Evolutionary conservation across 352 stramenopile species (phyloP), one percentile per base, ranked within the genome.

Genomic region (Pythium rishiriense): DNA sequence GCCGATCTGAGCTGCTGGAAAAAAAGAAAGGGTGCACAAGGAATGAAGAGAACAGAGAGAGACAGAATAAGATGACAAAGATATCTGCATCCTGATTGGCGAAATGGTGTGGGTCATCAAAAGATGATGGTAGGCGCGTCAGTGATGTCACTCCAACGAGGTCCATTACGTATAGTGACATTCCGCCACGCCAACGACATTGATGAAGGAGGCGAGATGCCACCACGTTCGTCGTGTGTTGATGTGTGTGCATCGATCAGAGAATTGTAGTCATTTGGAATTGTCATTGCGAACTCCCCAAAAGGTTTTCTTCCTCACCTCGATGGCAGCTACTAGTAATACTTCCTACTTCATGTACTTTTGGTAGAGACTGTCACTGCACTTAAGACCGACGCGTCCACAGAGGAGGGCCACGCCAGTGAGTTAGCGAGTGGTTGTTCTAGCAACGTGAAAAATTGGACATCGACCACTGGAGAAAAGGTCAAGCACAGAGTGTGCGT

Each of bases 261-360:
- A 92, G 83, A 92, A 92, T 92, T 92, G 83, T 92, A 92, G 83
- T 92, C 83, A 70, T 84, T 91, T 79, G 78, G 81, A 62, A 74
- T 52, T 31, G 62, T 92, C 83, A 78, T 89, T 60, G 75, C 83
- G 64, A 79, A 81, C 80, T 90, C 81, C 72, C 88, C 77, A 81
- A 58, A 85, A 79, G 51, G 72, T 77, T 72, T 83, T 83, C 62
- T 87, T 89, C 83, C 72, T 90, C 83, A 92, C 71, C 72, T 90
- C 83, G 78, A 88, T 79, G 29, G 54, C 39, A 35, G 5, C 14
- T 19, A 17, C 17, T 58, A 14, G 26, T 11, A 39, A 51, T 37
- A 24, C 43, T 70, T 37, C 17, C 19, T 48, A 39, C 56, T 39
- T 61, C 24, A 43, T 25, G 17, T 46, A 46, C 11, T 46, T 46